Evolutionary conservation across 768 basidiomycete species (phyloP), one percentile per base, ranked within the genome.

Genomic region (Piloderma croceum): DNA sequence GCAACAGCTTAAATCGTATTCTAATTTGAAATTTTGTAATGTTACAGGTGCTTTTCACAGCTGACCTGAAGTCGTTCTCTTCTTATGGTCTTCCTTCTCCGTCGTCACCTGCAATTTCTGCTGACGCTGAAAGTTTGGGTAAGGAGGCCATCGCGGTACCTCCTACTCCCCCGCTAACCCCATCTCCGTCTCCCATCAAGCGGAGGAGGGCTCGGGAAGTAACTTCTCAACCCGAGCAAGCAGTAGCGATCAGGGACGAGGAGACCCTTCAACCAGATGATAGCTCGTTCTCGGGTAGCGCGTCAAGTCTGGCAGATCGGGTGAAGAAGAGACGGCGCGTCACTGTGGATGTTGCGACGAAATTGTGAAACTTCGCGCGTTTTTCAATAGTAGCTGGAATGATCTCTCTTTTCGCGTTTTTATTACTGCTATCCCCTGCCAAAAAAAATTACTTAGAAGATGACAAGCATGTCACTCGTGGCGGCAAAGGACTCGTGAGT

Each of bases 21-120:
- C 31, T n/a, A n/a, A 11, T 11, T 2, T 12, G 3, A 24, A 27
- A 7, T 22, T 12, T 39, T 19, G 31, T 24, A n/a, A 17, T 11
- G 23, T n/a, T 38, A 19, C 43, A 86, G 83, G 78, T 87, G 6
- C 61, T 87, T 23, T 87, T 87, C 45, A 84, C 85, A 2, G 74
- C 85, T 6, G 85, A 87, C 49, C 60, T 87, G 22, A 84, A 81
- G 49, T 64, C 74, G 0, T 87, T 85, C 46, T 70, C 83, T 1
- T 57, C 71, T 9, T 76, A 81, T 44, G 81, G 79, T n/a, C 52
- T 73, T 36, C 46, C 62, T 6, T 50, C 54, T 3, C 50, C 61
- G 15, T 29, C 46, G 38, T 24, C 36, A 48, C 39, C 24, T 29
- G 27, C 27, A 29, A 29, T n/a, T n/a, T n/a, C n/a, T n/a, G n/a